These are phyloP conservation scores for Colletotrichum sp. DNA, from an alignment of 2,329 filamentous ascomycete genomes.

Conservation along the genomic window DNA sequence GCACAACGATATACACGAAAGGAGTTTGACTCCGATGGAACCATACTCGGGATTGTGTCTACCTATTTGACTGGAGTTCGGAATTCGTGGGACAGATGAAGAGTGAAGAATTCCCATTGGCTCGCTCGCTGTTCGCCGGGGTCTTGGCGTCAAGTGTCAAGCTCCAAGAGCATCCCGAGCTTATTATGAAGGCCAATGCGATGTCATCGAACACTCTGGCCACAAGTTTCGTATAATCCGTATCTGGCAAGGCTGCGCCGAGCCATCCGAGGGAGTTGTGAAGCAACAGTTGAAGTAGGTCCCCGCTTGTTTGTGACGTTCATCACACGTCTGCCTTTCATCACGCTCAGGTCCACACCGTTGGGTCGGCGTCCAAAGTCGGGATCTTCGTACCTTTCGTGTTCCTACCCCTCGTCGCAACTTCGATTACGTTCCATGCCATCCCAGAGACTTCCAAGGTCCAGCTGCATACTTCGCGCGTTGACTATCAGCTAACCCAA, in stretches of 20 bases:
- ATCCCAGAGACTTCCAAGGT: not conserved
- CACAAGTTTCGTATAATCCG: not conserved
- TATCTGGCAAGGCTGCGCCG: not conserved
- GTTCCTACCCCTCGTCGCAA: not conserved
- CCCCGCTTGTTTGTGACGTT: not conserved
- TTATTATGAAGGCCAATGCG: not conserved
- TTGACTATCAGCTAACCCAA: not conserved
- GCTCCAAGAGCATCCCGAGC: not conserved
- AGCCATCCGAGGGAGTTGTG: not conserved
- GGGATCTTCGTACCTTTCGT: not conserved
- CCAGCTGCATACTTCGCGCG: not conserved
- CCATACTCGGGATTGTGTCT: not conserved
- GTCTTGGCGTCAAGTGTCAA: not conserved
- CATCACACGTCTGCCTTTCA: not conserved
- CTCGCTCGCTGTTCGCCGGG: not conserved
- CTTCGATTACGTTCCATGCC: not conserved
- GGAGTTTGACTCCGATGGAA: not conserved
- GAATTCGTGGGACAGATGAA: not conserved
- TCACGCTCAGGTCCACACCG: not conserved
- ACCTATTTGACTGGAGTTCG: not conserved
- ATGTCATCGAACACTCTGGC: not conserved
- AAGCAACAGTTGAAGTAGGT: not conserved
- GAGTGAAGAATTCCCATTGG: not conserved
- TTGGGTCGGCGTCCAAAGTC: not conserved
- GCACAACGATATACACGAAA: not conserved